Conservation (phyloP, 352 stramenopile species). For the Nannochloropsis limnetica region DNA sequence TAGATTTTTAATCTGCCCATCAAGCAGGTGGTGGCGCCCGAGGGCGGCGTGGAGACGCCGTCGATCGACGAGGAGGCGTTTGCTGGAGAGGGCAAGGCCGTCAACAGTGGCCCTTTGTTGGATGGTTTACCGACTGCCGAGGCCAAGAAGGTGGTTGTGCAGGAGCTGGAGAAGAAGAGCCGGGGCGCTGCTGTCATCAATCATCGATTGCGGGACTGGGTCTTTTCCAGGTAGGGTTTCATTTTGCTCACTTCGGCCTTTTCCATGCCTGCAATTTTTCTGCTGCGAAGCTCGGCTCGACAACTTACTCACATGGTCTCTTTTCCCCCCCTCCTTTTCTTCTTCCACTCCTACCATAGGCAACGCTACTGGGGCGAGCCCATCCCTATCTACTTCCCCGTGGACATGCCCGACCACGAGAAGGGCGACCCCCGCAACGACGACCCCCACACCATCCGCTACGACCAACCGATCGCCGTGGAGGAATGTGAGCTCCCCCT, state of each 20-base stretch:
- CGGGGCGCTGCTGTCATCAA: conserved; percentile 51
- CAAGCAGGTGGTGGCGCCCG: conserved; percentile 65
- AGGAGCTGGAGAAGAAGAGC: conserved; percentile 60
- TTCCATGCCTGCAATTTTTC: too few species aligned
- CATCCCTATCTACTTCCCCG: conserved; percentile 94
- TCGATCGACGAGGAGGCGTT: conserved; percentile 57
- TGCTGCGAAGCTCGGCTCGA: too few species aligned
- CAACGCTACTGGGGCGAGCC: conserved; percentile 98
- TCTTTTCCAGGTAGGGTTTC: not conserved
- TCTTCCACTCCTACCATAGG: conserved; percentile 45
- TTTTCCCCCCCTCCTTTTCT: not conserved
- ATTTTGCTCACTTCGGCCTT: not conserved
- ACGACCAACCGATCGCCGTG: conserved; percentile 66
- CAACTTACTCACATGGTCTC: not conserved
- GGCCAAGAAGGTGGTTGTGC: conserved; percentile 72
- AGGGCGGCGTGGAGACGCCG: conserved; percentile 49
- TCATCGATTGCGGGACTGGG: conserved; percentile 45
- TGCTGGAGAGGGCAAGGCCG: conserved; percentile 57
- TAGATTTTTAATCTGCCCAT: conserved; percentile 76
- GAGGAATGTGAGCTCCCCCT: conserved; percentile 82
- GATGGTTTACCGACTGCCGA: conserved; percentile 75
- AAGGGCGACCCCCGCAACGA: conserved; percentile 55
- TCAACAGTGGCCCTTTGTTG: conserved; percentile 76
- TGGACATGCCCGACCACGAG: conserved; percentile 62
- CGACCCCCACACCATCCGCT: conserved; percentile 64